Conservation (phyloP, 1,284 basidiomycete genomes). For the Sanghuangporus baumii region DNA sequence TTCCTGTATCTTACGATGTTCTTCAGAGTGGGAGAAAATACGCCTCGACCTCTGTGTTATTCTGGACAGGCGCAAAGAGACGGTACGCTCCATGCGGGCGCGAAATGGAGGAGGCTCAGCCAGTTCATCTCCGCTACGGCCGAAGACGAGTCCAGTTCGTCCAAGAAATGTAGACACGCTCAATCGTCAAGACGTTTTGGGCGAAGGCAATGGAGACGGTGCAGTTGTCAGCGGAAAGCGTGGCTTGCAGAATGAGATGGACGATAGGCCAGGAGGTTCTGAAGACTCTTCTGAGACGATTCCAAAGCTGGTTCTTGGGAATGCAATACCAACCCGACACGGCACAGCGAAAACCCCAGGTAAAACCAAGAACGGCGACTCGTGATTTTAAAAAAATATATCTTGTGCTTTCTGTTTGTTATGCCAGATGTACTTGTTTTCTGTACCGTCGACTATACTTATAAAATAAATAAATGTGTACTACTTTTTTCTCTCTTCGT, state of each 20-base stretch:
- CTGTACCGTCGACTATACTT: too few species aligned
- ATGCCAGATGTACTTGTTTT: too few species aligned
- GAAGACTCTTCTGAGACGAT: not conserved
- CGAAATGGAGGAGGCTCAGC: not conserved
- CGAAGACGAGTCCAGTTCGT: not conserved
- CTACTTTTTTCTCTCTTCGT: too few species aligned
- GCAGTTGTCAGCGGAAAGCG: not conserved
- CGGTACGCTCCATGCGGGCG: not conserved
- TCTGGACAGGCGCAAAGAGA: not conserved
- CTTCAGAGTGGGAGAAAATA: not conserved
- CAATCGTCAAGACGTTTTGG: not conserved
- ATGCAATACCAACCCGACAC: not conserved
- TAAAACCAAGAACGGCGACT: not conserved
- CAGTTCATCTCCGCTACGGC: not conserved
- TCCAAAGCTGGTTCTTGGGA: slow-evolving; percentile 6
- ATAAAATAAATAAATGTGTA: too few species aligned
- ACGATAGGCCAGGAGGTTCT: not conserved
- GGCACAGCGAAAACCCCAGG: not conserved
- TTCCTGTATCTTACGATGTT: not conserved
- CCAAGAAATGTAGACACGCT: not conserved
- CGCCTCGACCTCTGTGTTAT: not conserved
- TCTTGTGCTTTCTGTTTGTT: too few species aligned
- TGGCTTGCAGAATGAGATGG: not conserved
- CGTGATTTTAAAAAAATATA: not conserved
- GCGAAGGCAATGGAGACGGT: not conserved